These are phyloP conservation scores for Saccharomycopsis fibuligera DNA, from an alignment of 805 yeast genomes.

Conservation along the genomic window DNA sequence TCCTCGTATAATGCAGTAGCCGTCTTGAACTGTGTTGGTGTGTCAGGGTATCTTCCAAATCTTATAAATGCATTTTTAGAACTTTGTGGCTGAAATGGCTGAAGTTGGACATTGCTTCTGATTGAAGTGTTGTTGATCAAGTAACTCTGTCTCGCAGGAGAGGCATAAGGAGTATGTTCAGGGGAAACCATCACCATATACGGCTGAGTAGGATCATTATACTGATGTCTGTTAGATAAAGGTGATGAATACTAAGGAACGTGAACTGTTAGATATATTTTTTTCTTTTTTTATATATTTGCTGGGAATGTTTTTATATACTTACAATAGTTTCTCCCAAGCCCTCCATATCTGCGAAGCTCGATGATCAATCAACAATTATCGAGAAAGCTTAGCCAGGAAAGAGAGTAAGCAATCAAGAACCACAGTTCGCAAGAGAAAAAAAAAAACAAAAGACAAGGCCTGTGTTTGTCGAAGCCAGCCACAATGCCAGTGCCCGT, in stretches of 20 bases:
- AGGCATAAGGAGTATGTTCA: background rate
- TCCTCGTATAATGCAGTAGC: background rate
- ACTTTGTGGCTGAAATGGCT: background rate
- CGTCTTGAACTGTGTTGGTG: slow-evolving; percentile 2
- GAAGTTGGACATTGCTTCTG: background rate
- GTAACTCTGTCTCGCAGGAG: slow-evolving; percentile 1
- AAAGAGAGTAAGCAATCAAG: no score
- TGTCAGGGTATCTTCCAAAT: background rate
- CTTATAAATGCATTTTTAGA: background rate
- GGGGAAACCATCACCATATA: background rate
- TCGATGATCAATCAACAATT: no score
- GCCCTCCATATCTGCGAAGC: no score
- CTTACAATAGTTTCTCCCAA: background rate
- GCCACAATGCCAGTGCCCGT: no score
- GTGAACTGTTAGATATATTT: background rate
- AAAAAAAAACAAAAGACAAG: no score
- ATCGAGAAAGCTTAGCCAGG: no score
- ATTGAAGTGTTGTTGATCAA: background rate
- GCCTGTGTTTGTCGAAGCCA: no score
- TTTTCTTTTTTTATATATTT: background rate
- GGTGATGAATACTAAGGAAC: background rate
- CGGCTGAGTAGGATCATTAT: background rate
- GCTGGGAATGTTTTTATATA: background rate
- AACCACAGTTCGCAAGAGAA: no score
- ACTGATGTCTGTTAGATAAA: background rate